Conservation (phyloP, 345 rosid species). For the Pistacia vera region DNA sequence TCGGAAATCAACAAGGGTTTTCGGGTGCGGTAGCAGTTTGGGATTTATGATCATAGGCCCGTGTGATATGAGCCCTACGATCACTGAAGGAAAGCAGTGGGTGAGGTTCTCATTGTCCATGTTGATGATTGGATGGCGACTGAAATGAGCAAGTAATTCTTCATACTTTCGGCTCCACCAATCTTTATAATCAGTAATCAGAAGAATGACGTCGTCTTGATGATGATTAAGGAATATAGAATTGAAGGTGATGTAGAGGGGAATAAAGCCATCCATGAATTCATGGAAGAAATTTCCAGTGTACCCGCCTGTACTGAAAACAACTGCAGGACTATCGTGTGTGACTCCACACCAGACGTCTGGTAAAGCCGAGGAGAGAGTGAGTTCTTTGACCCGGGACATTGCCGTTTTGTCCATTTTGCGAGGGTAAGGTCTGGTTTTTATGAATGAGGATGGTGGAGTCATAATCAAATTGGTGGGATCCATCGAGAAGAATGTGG, state of each 20-base stretch:
- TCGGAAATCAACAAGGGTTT: constrained; percentile 24
- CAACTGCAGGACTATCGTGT: constrained; percentile 36
- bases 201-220: constrained; percentile 19
- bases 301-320: constrained; percentile 39
- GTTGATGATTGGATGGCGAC: constrained; percentile 24
- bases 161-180: constrained; percentile 34
- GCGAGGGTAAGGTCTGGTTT: no score
- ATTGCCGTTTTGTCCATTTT: no score
- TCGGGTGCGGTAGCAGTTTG: constrained; percentile 14
- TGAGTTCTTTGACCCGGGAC: no score
- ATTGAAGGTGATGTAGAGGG: constrained; percentile 41
- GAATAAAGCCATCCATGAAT: constrained; percentile 35
- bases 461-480: no score
- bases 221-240: constrained; percentile 23
- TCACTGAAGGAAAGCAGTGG: constrained; percentile 39
- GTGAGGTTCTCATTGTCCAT: constrained; percentile 19
- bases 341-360: constrained; percentile 24
- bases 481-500: no score
- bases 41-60: constrained; percentile 33
- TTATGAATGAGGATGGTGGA: no score
- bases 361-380: no score
- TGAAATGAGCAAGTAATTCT: constrained; percentile 18
- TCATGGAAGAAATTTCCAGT: constrained; percentile 47
- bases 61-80: constrained; percentile 34
- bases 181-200: constrained; percentile 14